These are phyloP conservation scores for Eutrema salsugineum DNA, from an alignment of 441 rosid genomes.

Conservation along the genomic window DNA sequence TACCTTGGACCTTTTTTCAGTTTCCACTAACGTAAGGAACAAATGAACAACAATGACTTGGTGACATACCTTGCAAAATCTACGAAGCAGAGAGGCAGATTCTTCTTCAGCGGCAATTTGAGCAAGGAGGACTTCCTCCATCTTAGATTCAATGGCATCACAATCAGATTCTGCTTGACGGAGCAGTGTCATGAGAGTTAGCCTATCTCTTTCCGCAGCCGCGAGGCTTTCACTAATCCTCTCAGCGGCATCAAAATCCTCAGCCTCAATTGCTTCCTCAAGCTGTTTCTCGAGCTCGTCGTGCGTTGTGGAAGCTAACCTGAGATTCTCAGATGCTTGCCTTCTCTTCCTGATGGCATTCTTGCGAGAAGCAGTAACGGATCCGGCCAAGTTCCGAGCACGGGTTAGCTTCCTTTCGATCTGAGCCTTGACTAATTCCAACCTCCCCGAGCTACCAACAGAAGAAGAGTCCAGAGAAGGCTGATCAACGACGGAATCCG, in stretches of 20 bases:
- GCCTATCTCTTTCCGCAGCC: constrained; percentile 47
- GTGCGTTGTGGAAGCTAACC: constrained; percentile 46
- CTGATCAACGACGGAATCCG: constrained; percentile 9
- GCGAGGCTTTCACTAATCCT: constrained; percentile 71
- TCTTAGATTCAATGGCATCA: constrained; percentile 57
- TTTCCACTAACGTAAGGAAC: no score
- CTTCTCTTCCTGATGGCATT: constrained; percentile 58
- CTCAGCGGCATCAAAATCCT: constrained; percentile 83
- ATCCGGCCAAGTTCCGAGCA: constrained; percentile 49
- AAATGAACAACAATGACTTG: not conserved
- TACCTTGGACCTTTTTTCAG: not conserved
- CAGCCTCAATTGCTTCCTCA: constrained; percentile 78
- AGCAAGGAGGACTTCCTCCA: constrained; percentile 53
- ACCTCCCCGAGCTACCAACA: constrained; percentile 20
- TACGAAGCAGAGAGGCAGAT: constrained; percentile 56
- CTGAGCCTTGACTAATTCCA: constrained; percentile 44
- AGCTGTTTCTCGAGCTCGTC: constrained; percentile 60
- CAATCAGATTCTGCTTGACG: constrained; percentile 64
- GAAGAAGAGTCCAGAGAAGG: not conserved
- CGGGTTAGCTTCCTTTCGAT: constrained; percentile 49
- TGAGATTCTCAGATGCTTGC: constrained; percentile 54
- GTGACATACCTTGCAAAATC: constrained; percentile 53
- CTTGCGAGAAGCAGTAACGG: constrained; percentile 59
- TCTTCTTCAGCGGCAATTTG: constrained; percentile 76
- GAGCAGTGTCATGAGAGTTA: constrained; percentile 40